Percentiles rank a stretch among this genome's conserved stretches.
Conservation (phyloP, 139 green algal genomes). For the Eudorina sp. region DNA sequence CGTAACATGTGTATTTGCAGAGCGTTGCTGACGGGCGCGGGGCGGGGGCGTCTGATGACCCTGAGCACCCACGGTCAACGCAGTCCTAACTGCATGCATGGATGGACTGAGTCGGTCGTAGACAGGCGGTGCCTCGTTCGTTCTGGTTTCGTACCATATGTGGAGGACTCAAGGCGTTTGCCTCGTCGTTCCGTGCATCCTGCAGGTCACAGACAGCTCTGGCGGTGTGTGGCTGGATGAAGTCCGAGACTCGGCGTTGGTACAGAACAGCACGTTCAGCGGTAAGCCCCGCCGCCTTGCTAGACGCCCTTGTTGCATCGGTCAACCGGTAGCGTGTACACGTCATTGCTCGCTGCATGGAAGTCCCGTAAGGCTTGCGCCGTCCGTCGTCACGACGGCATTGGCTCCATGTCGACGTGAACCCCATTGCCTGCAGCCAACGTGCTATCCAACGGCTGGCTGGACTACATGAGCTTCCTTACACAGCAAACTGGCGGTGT, state of each 20-base stretch:
- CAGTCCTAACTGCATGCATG: no score
- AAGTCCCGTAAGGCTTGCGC: no score
- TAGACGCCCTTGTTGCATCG: background rate
- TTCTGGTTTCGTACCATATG: no score
- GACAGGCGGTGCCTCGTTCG: no score
- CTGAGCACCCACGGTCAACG: no score
- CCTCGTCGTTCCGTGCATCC: no score
- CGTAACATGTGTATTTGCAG: no score
- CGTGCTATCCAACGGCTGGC: background rate
- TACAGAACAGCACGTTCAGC: background rate
- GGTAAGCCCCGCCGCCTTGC: background rate
- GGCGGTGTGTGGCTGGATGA: conserved; percentile 26
- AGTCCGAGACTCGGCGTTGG: background rate
- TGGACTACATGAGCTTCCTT: background rate
- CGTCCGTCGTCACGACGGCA: background rate
- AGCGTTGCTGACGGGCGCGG: no score
- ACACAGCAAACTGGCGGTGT: background rate
- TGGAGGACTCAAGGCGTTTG: no score
- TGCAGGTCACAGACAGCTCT: conserved; percentile 7
- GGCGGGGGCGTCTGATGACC: no score
- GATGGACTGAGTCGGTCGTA: no score
- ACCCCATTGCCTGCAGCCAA: background rate
- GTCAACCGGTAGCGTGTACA: background rate
- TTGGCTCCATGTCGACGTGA: no score
- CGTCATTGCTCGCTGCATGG: background rate